Conservation (phyloP, 2,329 filamentous ascomycete species). For the Seiridium cupressi region DNA sequence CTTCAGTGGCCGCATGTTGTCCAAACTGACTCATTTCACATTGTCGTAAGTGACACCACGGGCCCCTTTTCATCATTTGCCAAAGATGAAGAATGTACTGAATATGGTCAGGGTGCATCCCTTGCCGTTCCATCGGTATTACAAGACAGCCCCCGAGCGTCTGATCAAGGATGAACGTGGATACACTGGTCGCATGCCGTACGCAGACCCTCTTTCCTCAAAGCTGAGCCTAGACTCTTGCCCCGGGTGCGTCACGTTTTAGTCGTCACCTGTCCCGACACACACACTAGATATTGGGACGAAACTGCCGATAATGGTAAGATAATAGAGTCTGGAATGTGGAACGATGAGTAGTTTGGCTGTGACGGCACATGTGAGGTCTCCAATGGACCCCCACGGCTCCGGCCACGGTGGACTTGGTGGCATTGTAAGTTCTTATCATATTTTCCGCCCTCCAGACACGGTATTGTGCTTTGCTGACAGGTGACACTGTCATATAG, state of each 20-base stretch:
- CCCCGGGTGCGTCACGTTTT: background rate
- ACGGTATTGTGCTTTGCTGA: background rate
- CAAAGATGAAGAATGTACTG: background rate
- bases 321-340: background rate
- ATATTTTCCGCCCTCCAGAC: too few species aligned
- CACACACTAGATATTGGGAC: background rate
- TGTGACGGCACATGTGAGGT: background rate
- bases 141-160: constrained; percentile 11
- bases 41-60: constrained; percentile 9
- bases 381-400: background rate
- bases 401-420: constrained; percentile 19
- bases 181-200: constrained; percentile 15
- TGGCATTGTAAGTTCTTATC: constrained; percentile 3
- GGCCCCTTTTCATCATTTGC: too few species aligned
- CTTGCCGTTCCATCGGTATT: constrained; percentile 16
- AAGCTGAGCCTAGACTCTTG: background rate
- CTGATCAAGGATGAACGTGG: constrained; percentile 15
- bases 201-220: background rate
- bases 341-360: constrained; percentile 1
- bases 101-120: constrained; percentile 13
- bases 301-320: background rate
- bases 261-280: background rate
- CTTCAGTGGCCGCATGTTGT: constrained; percentile 6
- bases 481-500: background rate
- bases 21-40: background rate